A percentile compares a stretch with the other conserved stretches of the same genome.
Conservation (phyloP, 805 yeast genomes). For the Lachancea waltii region DNA sequence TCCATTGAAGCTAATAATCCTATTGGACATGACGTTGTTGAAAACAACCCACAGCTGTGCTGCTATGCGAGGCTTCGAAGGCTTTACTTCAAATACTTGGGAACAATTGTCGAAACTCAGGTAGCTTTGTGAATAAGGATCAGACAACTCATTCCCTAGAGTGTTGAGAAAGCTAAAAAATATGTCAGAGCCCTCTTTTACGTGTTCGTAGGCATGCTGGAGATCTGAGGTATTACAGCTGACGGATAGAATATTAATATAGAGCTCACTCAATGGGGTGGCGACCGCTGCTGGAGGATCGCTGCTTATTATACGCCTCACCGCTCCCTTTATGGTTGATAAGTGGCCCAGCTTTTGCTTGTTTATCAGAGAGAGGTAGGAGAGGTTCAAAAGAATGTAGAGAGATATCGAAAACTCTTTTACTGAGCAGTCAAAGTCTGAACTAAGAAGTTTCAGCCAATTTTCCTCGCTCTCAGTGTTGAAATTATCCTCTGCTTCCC, state of each 20-base stretch:
- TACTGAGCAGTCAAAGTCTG: neutral
- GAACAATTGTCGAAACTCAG: conserved; percentile 29
- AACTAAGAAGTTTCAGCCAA: conserved; percentile 14
- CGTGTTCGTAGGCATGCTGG: conserved; percentile 12
- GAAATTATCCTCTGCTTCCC: conserved; percentile 20
- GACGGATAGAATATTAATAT: conserved; percentile 15
- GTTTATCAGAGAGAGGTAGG: conserved; percentile 21
- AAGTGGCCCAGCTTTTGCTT: conserved; percentile 16
- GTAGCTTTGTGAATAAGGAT: conserved; percentile 21
- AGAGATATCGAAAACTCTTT: conserved; percentile 12
- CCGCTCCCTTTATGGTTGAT: conserved; percentile 5
- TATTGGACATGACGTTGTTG: conserved; percentile 24
- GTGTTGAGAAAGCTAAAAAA: conserved; percentile 12
- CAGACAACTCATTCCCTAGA: conserved; percentile 15
- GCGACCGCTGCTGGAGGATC: neutral
- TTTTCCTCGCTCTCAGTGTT: conserved; percentile 5
- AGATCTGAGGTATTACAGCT: conserved; percentile 19
- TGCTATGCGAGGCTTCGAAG: conserved; percentile 13
- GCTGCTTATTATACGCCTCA: conserved; percentile 7
- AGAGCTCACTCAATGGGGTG: conserved; percentile 15
- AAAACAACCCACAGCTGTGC: conserved; percentile 29
- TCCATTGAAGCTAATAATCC: conserved; percentile 24
- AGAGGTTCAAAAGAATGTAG: conserved; percentile 22
- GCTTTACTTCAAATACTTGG: conserved; percentile 11
- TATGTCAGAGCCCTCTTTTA: neutral